Evolutionary conservation across 306 rosid species (phyloP), one percentile per base, ranked within the genome.

Genomic region (Mimosa bimucronata): DNA sequence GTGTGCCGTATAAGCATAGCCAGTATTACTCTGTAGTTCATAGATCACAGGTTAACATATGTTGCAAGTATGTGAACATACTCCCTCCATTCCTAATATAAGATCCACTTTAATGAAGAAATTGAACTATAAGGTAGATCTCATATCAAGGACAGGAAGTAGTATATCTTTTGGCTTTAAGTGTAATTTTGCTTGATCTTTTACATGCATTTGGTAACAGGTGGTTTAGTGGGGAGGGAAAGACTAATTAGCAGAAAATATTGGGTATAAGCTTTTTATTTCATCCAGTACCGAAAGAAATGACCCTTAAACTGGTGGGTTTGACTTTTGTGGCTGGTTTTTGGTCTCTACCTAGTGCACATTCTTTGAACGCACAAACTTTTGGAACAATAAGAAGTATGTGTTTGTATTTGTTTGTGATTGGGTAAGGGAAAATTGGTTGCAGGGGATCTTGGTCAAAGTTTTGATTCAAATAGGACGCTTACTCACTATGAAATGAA

Each of bases 381-480:
- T 67, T 9, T 41, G 74, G 55, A 69, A 23, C 34, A 23, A 23
- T 13, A 16, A 0, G 53, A 6, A 37, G 3, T 9, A 21, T 68
- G 19, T 26, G 57, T 71, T 21, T 25, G 8, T 45, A 45, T 14
- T 69, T 21, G 21, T 66, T 77, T 31, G 73, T 50, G 50, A 46
- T 7, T 48, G 83, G 65, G 42, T 78, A 45, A 37, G 30, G 25
- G 57, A 65, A 29, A 79, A 44, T 83, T 57, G 38, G 76, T 75
- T 80, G 76, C 83, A 88, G 98, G 98, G 88, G 98, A 92, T 86
- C 94, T 95, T 84, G 98, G 98, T 77, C 98, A 95, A 90, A 95
- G 81, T 66, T 91, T 42, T 83, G 98, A 92, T 89, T 92, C 98
- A 44, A 92, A 92, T 68, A 82, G 0, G 78, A 95, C 98, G 0